Evolutionary conservation across 352 stramenopile species (phyloP).

Genomic region (Globisporangium middletonii): DNA sequence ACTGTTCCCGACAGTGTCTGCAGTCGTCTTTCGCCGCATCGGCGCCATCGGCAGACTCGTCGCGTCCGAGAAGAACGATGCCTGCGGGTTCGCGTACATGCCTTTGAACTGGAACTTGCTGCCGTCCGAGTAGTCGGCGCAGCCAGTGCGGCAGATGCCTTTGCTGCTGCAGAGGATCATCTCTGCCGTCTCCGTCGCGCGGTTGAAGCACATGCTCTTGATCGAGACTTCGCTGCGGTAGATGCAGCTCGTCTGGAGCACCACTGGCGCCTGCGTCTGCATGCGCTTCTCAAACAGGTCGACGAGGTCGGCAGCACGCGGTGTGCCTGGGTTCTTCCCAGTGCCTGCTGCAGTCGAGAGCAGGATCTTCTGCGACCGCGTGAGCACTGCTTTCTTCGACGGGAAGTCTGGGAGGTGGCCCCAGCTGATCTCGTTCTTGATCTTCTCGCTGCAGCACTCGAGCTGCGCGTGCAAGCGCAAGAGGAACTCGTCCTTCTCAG

Average conservation of each 20-base stretch:
- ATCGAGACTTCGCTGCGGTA: slow-evolving; percentile 81
- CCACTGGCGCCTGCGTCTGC: slow-evolving; percentile 21
- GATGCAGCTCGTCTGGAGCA: slow-evolving; percentile 51
- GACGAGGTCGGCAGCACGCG: slow-evolving; percentile 36
- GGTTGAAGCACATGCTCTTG: slow-evolving; percentile 82
- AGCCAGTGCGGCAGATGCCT: slow-evolving; percentile 59
- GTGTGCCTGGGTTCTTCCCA: slow-evolving; percentile 23
- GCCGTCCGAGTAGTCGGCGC: slow-evolving; percentile 60
- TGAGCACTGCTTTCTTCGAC: slow-evolving; percentile 52
- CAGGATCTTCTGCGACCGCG: slow-evolving; percentile 60
- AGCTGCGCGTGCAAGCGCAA: slow-evolving; percentile 60
- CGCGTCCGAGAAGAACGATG: slow-evolving; percentile 24
- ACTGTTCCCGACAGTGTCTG: slow-evolving; percentile 7
- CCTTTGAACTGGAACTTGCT: slow-evolving; percentile 80
- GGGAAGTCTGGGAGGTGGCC: slow-evolving; percentile 59
- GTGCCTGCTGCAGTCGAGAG: slow-evolving; percentile 32
- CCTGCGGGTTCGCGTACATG: slow-evolving; percentile 57
- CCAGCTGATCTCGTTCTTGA: slow-evolving; percentile 69
- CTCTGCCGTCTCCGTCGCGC: slow-evolving; percentile 41
- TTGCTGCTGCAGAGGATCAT: slow-evolving; percentile 74
- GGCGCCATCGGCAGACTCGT: slow-evolving; percentile 14
- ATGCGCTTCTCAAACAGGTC: slow-evolving; percentile 61
- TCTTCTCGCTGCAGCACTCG: slow-evolving; percentile 69
- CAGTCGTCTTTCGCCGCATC: slow-evolving; percentile 18
- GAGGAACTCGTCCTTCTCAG: slow-evolving; percentile 67